Conservation (phyloP, 2,329 filamentous ascomycete species). For the Colletotrichum zoysiae region DNA sequence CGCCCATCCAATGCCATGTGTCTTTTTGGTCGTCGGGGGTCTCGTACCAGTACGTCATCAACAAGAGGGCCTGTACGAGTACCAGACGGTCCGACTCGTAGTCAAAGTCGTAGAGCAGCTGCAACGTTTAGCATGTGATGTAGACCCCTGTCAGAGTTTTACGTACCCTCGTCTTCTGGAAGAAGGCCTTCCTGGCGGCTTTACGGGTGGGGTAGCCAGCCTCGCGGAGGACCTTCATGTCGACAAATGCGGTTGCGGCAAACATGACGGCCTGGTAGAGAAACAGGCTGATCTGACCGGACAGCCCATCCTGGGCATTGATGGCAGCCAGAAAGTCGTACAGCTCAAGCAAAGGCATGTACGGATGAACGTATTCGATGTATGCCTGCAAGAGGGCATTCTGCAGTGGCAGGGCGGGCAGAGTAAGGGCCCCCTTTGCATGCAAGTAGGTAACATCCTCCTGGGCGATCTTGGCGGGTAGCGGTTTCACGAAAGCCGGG, state of each 20-base stretch:
- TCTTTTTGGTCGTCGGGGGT: constrained; percentile 97
- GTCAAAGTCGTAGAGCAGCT: constrained; percentile 94
- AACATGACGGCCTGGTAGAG: constrained; percentile 97
- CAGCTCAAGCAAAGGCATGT: constrained; percentile 88
- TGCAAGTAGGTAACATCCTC: constrained; percentile 88
- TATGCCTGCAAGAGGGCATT: constrained; percentile 86
- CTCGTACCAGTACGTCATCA: constrained; percentile 99
- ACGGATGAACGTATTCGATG: constrained; percentile 91
- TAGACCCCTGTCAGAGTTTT: constrained; percentile 26
- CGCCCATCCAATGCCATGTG: constrained; percentile 99
- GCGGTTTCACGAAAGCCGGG: constrained; percentile 80
- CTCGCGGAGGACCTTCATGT: constrained; percentile 79
- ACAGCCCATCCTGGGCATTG: constrained; percentile 74
- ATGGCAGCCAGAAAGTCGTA: constrained; percentile 71
- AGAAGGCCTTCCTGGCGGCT: constrained; percentile 87
- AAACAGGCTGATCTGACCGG: constrained; percentile 83
- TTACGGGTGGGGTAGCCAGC: constrained; percentile 85
- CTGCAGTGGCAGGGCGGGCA: constrained; percentile 78
- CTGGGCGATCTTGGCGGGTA: constrained; percentile 80
- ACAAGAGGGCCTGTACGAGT: constrained; percentile 86
- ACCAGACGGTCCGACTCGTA: constrained; percentile 92
- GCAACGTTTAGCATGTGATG: constrained; percentile 46
- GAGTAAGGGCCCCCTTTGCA: constrained; percentile 84
- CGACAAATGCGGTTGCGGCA: constrained; percentile 88
- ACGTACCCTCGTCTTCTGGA: constrained; percentile 86